Conservation (phyloP, 2,329 filamentous ascomycete species). For the Coleophoma crateriformis region DNA sequence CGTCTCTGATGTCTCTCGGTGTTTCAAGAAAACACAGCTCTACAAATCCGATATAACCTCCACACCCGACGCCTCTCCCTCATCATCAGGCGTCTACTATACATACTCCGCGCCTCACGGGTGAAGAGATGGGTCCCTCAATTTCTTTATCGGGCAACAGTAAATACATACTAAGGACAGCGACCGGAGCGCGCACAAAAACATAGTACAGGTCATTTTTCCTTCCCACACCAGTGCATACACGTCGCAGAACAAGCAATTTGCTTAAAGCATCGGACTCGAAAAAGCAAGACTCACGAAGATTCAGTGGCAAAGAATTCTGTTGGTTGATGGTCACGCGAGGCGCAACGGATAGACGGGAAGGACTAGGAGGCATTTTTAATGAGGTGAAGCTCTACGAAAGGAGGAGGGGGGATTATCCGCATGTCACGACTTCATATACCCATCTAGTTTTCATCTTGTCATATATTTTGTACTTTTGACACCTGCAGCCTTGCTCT, state of each 20-base stretch:
- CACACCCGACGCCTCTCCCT: conserved; percentile 9
- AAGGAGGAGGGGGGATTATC: no score
- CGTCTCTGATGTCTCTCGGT: conserved; percentile 8
- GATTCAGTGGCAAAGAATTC: neutral
- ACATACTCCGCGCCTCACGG: neutral
- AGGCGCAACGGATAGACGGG: neutral
- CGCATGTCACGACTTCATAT: no score
- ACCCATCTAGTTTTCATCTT: no score
- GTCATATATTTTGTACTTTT: no score
- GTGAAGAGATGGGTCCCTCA: no score
- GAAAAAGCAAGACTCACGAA: neutral
- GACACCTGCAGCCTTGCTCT: no score
- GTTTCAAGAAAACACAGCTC: conserved; percentile 12
- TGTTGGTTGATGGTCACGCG: neutral
- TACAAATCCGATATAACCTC: conserved; percentile 10
- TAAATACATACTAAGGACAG: no score
- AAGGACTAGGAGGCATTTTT: neutral
- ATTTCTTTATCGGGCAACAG: neutral
- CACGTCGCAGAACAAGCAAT: neutral
- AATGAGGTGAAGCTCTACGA: no score
- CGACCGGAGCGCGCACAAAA: neutral
- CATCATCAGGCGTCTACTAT: neutral
- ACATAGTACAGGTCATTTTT: neutral
- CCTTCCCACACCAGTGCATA: neutral
- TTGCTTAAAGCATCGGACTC: neutral